Conservation (phyloP, 2,329 filamentous ascomycete species). For the Verticillium dahliae region DNA sequence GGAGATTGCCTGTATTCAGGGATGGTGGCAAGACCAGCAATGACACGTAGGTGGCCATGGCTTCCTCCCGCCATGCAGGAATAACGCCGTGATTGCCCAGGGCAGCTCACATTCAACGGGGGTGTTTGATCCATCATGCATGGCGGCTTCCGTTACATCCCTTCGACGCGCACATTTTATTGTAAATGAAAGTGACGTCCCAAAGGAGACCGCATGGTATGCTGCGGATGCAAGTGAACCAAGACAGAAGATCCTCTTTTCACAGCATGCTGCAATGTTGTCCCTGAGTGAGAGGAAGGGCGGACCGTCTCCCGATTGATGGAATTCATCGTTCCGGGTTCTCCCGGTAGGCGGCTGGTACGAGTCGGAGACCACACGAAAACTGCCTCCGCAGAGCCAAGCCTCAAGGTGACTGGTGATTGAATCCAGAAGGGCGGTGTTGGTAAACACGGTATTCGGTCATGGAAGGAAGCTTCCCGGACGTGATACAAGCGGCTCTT, state of each 20-base stretch:
- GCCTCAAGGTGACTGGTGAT: neutral
- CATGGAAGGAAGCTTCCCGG: too few species aligned
- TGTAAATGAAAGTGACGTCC: neutral
- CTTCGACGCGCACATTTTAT: neutral
- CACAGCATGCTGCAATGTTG: neutral
- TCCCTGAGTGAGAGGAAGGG: neutral
- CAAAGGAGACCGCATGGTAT: neutral
- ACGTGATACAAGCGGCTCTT: too few species aligned
- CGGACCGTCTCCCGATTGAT: neutral
- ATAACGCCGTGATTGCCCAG: neutral
- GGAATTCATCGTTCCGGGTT: constrained; percentile 2
- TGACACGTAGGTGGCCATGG: constrained; percentile 1
- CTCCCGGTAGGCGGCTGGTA: constrained; percentile 1
- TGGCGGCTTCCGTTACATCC: neutral
- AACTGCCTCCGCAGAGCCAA: neutral
- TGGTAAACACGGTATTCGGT: too few species aligned
- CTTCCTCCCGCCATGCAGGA: neutral
- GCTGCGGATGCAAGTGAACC: neutral
- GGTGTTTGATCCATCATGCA: neutral
- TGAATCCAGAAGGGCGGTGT: neutral
- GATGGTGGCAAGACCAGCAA: neutral
- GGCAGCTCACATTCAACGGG: too few species aligned
- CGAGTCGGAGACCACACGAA: constrained; percentile 4
- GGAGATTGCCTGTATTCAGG: constrained; percentile 6
- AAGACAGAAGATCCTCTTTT: neutral